These are phyloP conservation scores for Handroanthus guayacan DNA, from an alignment of 257 asterid species.

Conservation along the genomic window DNA sequence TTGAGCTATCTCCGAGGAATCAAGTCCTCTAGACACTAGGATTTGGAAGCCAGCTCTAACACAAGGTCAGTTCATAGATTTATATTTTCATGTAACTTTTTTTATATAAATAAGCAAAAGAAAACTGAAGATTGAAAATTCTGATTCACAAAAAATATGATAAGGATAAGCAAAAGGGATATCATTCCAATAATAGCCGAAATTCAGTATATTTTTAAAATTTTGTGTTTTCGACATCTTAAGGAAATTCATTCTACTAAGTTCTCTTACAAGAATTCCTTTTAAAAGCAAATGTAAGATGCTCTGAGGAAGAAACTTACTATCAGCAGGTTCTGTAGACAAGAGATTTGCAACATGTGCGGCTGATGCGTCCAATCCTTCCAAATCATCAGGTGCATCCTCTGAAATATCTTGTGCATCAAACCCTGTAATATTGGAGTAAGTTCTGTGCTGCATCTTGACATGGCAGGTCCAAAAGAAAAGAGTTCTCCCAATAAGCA, in stretches of 20 bases:
- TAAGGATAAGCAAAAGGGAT: not conserved
- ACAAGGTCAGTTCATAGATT: not conserved
- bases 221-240: not conserved
- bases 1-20: not conserved
- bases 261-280: not conserved
- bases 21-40: no score
- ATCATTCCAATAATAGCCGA: not conserved
- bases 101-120: not conserved
- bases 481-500: slow-evolving; percentile 4
- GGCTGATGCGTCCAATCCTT: slow-evolving; percentile 83
- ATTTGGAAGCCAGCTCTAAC: not conserved
- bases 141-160: not conserved
- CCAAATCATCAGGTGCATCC: slow-evolving; percentile 67
- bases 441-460: not conserved
- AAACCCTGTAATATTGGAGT: slow-evolving; percentile 61
- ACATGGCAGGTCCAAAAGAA: slow-evolving; percentile 10
- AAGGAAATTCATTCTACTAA: not conserved
- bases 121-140: not conserved
- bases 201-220: not conserved
- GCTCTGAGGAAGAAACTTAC: slow-evolving; percentile 47
- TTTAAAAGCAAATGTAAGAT: not conserved
- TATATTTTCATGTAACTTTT: not conserved
- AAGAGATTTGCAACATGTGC: slow-evolving; percentile 84
- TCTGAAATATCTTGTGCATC: slow-evolving; percentile 76
- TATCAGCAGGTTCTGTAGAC: slow-evolving; percentile 76